Evolutionary conservation across 2,329 filamentous ascomycete genomes (phyloP), one percentile per base, ranked within the genome.

Genomic region (Beauveria australis): DNA sequence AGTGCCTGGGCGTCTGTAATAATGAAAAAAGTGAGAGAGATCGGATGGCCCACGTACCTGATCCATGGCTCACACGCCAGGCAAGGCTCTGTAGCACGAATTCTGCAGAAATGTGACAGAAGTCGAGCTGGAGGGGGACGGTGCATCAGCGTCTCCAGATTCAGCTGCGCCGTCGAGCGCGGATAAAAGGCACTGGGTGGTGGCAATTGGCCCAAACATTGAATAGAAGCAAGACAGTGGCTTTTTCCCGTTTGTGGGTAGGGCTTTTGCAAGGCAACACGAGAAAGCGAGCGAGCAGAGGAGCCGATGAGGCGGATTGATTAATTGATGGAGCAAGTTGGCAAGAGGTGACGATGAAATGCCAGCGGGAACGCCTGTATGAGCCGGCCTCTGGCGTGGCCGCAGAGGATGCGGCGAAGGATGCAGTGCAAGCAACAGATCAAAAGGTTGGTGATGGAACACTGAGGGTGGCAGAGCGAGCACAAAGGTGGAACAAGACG

Each of bases 11-110:
- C 37, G 37, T 49, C 33, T 37, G 53, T 30, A 47, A 33, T 3
- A 30, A 18, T n/a, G 19, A 18, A 16, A 30, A 19, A 43, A 22
- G 57, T 26, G 57, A 43, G 28, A 48, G 49, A 48, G 49, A 60
- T 48, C 43, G 28, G 58, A 60, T 33, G 51, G 49, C 44, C 51
- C 41, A n/a, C 33, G 58, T 51, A 47, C 58, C 58, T 60, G 58
- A 54, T 54, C 54, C 58, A 60, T 46, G 49, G 58, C 58, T 48
- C 44, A 26, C n/a, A 48, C 51, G 28, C 26, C 2, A 26, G 14
- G 24, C 44, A 16, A n/a, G 49, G 16, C 16, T 26, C 51, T 48
- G 43, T 24, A 26, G 47, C 14, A 41, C 6, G 43, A 12, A 5
- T 37, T 24, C 8, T 24, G 30, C 18, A 5, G 54, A 43, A 51